Conservation (phyloP, 148 eudicot genomes). For the Tetragonia tetragonoides region DNA sequence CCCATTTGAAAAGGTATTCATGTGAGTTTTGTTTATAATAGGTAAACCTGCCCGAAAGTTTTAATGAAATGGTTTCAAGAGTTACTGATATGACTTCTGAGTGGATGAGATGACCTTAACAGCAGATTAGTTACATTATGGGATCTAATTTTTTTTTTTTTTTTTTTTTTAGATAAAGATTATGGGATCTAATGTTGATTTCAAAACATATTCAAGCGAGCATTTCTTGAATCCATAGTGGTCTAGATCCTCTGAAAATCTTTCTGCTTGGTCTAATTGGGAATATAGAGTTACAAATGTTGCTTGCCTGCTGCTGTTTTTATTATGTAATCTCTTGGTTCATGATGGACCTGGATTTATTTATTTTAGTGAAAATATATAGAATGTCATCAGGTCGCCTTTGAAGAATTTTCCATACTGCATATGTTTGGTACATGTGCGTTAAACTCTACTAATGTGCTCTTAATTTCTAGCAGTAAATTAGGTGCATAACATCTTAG, state of each 20-base stretch:
- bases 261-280: too few species aligned
- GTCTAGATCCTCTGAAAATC: too few species aligned
- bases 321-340: not conserved
- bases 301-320: not conserved
- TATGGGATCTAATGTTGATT: conserved; percentile 1
- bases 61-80: not conserved
- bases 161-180: too few species aligned
- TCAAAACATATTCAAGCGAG: not conserved
- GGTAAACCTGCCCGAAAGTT: not conserved
- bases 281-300: too few species aligned
- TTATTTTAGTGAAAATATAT: not conserved
- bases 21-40: not conserved
- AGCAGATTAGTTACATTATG: not conserved
- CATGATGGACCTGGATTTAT: not conserved
- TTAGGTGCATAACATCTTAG: not conserved
- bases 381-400: not conserved
- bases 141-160: too few species aligned
- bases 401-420: not conserved
- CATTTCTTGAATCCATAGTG: too few species aligned
- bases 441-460: not conserved
- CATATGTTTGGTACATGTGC: not conserved
- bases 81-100: not conserved
- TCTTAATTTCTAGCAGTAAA: not conserved
- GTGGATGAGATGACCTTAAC: not conserved
- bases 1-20: not conserved